These are phyloP conservation scores for Podaxis carcinomalis DNA, from an alignment of 768 basidiomycete species.

Conservation along the genomic window DNA sequence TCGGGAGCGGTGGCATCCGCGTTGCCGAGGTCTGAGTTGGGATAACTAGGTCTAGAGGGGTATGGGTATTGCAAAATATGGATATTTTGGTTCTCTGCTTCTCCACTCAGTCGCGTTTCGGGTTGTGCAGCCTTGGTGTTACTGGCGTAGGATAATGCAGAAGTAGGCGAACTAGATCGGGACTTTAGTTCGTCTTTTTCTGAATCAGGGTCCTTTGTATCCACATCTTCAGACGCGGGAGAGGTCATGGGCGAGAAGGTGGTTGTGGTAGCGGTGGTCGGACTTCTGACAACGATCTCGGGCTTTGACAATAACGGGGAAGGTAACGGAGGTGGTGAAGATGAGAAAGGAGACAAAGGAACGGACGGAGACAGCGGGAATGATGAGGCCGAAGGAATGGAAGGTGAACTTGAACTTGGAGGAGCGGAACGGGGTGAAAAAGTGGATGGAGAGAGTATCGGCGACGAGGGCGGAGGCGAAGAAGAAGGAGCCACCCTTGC, in stretches of 20 bases:
- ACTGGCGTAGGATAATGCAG: slow-evolving; percentile 4
- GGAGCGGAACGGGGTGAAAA: background rate
- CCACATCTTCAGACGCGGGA: background rate
- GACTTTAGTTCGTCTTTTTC: background rate
- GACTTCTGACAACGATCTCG: background rate
- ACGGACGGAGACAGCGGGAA: background rate
- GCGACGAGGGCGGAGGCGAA: background rate
- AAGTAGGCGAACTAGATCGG: background rate
- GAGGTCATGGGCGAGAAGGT: background rate
- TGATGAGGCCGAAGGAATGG: background rate
- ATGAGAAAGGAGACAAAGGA: background rate
- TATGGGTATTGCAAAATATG: background rate
- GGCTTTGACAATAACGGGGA: background rate
- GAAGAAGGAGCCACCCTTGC: background rate
- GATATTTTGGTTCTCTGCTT: background rate
- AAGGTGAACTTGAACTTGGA: background rate
- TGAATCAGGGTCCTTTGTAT: background rate
- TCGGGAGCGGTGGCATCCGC: background rate
- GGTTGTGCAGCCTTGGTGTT: background rate
- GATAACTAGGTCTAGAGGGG: background rate
- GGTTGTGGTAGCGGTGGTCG: background rate
- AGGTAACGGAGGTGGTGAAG: background rate
- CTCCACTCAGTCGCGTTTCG: background rate
- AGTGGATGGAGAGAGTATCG: background rate
- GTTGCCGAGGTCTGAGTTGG: background rate